Evolutionary conservation across 1,139 yeast species (phyloP).

Genomic region (Lodderomyces orthopsilosis): DNA sequence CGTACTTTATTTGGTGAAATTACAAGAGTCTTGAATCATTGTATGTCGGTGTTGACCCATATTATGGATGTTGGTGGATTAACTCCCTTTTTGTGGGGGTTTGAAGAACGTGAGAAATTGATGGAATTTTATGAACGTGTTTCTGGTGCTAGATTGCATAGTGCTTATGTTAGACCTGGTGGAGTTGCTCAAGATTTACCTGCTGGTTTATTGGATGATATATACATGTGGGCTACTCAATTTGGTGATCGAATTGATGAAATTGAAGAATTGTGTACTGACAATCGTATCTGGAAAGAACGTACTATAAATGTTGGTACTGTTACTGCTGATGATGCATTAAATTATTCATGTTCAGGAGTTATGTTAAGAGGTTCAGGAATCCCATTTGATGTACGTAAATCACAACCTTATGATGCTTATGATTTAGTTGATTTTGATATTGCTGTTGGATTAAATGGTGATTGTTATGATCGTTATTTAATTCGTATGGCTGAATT

Average conservation of each 20-base stretch:
- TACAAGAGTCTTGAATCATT: constrained; percentile 79
- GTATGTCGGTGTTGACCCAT: constrained; percentile 84
- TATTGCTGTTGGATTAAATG: constrained; percentile 80
- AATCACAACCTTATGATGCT: constrained; percentile 88
- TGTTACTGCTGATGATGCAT: constrained; percentile 83
- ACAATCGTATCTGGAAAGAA: constrained; percentile 90
- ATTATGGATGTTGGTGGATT: constrained; percentile 96
- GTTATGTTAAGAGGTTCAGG: constrained; percentile 93
- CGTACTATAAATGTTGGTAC: constrained; percentile 81
- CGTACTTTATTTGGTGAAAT: constrained; percentile 86
- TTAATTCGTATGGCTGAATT: constrained; percentile 88
- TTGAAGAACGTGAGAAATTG: constrained; percentile 89
- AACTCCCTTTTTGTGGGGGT: constrained; percentile 93
- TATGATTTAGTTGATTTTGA: constrained; percentile 85
- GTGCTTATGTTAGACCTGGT: constrained; percentile 89
- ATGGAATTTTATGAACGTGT: constrained; percentile 94
- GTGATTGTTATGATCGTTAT: constrained; percentile 91
- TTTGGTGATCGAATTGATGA: constrained; percentile 92
- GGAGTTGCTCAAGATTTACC: constrained; percentile 91
- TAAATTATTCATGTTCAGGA: constrained; percentile 78
- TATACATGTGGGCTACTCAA: constrained; percentile 95
- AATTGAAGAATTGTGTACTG: constrained; percentile 84
- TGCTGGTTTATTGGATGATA: constrained; percentile 81
- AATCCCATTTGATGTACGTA: constrained; percentile 82
- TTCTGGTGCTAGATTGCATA: constrained; percentile 85